Conservation (phyloP, 108 stramenopile genomes). For the Asterionellopsis glacialis region DNA sequence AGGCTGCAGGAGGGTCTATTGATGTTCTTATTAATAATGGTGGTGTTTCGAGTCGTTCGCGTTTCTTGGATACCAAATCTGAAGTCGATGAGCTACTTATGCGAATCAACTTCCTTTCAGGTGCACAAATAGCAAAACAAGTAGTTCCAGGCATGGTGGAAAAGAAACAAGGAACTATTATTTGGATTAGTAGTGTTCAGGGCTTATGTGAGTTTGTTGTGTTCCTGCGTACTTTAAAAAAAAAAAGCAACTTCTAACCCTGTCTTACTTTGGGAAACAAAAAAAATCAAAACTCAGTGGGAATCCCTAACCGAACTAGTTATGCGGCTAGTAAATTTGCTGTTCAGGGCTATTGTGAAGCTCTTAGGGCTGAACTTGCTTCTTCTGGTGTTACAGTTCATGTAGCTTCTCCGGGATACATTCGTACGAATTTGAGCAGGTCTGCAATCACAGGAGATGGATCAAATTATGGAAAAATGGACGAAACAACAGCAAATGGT, state of each 20-base stretch:
- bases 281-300: conserved; percentile 24
- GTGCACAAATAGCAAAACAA: conserved; percentile 55
- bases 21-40: conserved; percentile 79
- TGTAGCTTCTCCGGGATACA: conserved; percentile 72
- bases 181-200: conserved; percentile 77
- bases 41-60: conserved; percentile 72
- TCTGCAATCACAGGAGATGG: conserved; percentile 77
- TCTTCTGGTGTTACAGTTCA: conserved; percentile 53
- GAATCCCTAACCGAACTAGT: conserved; percentile 67
- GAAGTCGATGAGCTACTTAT: conserved; percentile 74
- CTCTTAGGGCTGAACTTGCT: conserved; percentile 72
- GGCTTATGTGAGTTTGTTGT: conserved; percentile 39
- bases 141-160: conserved; percentile 71
- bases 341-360: conserved; percentile 83
- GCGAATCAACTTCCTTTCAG: conserved; percentile 82
- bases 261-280: background rate
- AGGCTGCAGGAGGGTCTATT: conserved; percentile 15
- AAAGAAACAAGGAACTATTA: conserved; percentile 33
- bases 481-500: conserved; percentile 68
- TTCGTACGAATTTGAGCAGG: conserved; percentile 59
- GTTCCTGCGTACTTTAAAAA: background rate
- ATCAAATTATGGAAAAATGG: conserved; percentile 57
- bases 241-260: background rate
- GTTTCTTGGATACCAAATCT: conserved; percentile 60
- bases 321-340: conserved; percentile 86